Evolutionary conservation across 2,329 filamentous ascomycete species (phyloP).

Genomic region (Cladosporium sp.): DNA sequence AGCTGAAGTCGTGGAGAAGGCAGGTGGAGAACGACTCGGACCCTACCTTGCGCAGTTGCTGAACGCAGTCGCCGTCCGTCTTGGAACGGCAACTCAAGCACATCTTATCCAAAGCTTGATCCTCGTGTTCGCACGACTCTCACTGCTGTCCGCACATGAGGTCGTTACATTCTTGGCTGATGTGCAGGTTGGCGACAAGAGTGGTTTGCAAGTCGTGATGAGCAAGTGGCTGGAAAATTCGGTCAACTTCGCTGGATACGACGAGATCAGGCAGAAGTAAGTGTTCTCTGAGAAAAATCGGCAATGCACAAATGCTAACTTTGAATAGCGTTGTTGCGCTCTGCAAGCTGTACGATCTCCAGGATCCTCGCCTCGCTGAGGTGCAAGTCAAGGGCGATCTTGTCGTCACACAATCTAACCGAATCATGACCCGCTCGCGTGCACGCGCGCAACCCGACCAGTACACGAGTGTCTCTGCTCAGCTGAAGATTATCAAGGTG

Average conservation of each 20-base stretch:
- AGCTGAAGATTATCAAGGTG: slow-evolving; percentile 94
- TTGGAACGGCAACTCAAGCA: slow-evolving; percentile 79
- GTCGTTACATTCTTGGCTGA: slow-evolving; percentile 89
- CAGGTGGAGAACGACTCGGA: slow-evolving; percentile 85
- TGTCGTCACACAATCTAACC: slow-evolving; percentile 73
- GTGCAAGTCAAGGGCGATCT: slow-evolving; percentile 90
- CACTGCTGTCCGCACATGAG: slow-evolving; percentile 79
- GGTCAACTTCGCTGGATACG: slow-evolving; percentile 95
- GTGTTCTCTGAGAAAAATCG: slow-evolving; percentile 37
- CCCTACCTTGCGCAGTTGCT: slow-evolving; percentile 88
- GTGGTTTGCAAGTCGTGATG: slow-evolving; percentile 84
- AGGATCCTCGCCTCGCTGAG: slow-evolving; percentile 75
- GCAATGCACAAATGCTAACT: slow-evolving; percentile 20
- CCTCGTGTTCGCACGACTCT: slow-evolving; percentile 89
- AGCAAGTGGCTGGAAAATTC: slow-evolving; percentile 98
- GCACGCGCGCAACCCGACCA: slow-evolving; percentile 86
- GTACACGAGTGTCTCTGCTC: slow-evolving; percentile 83
- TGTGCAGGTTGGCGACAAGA: slow-evolving; percentile 76
- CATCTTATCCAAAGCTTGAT: slow-evolving; percentile 95
- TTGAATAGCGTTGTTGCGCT: slow-evolving; percentile 77
- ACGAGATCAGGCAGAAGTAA: slow-evolving; percentile 95
- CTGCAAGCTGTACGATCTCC: slow-evolving; percentile 84
- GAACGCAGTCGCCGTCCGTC: slow-evolving; percentile 80
- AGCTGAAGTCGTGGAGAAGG: slow-evolving; percentile 92
- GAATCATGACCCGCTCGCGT: slow-evolving; percentile 92